A percentile compares a stretch with the other conserved stretches of the same genome.
These are phyloP conservation scores for Globisporangium iwayamae DNA, from an alignment of 352 stramenopile genomes.

Conservation along the genomic window DNA sequence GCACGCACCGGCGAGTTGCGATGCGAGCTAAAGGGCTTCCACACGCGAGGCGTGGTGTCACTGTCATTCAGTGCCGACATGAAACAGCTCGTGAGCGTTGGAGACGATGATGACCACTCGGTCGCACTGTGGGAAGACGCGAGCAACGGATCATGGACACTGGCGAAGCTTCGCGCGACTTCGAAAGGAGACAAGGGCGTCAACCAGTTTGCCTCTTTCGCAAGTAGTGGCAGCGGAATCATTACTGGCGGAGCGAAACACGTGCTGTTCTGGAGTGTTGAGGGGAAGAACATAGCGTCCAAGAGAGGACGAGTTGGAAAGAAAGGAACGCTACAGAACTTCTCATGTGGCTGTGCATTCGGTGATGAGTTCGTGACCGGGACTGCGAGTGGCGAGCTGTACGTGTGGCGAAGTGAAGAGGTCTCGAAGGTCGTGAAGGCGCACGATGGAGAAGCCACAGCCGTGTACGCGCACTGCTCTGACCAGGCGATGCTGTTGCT, in stretches of 20 bases:
- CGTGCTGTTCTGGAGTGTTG: constrained; percentile 60
- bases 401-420: constrained; percentile 54
- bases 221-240: constrained; percentile 26
- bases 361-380: constrained; percentile 48
- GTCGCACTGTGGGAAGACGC: constrained; percentile 72
- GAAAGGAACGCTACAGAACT: constrained; percentile 47
- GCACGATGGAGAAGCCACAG: constrained; percentile 49
- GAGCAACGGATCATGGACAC: constrained; percentile 67
- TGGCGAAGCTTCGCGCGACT: constrained; percentile 34
- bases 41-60: constrained; percentile 66
- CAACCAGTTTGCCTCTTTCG: constrained; percentile 56
- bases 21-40: constrained; percentile 58
- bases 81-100: constrained; percentile 61
- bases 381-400: constrained; percentile 48
- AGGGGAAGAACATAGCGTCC: constrained; percentile 48
- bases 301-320: constrained; percentile 66
- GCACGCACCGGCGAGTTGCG: constrained; percentile 65
- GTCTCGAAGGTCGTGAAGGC: constrained; percentile 54
- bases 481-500: constrained; percentile 13
- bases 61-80: constrained; percentile 62
- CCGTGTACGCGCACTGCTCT: constrained; percentile 24
- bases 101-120: constrained; percentile 81
- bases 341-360: constrained; percentile 45
- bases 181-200: constrained; percentile 52
- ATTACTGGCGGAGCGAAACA: constrained; percentile 69